Evolutionary conservation across 768 basidiomycete genomes (phyloP), one percentile per base, ranked within the genome.

Genomic region (Termitomyces titanicus): DNA sequence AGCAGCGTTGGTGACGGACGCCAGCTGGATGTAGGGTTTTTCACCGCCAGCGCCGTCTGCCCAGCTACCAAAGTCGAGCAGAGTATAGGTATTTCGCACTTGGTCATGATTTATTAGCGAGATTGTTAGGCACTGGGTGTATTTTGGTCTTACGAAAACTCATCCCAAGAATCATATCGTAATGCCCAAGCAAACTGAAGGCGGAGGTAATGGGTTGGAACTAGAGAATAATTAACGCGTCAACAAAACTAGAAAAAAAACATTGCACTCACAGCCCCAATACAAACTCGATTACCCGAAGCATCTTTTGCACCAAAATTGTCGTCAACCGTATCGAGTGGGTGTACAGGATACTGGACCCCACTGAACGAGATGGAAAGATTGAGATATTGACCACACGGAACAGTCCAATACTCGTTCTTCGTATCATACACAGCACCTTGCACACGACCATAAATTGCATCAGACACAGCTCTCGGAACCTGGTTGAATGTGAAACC

Each of bases 181-280:
- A 92, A 65, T 86, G 78, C 59, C 88, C 86, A 25, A 88, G 78
- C 39, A 89, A 59, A 72, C 86, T 85, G 71, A 91, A 89, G 5
- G 89, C 88, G 3, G 84, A 81, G 13, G 89, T 88, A 59, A 91
- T 88, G 2, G 89, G 90, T 76, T 92, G 90, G 77, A 89, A 92
- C 82, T 89, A 60, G 35, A 54, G 12, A 27, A 22, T n/a, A 68
- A 45, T 65, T 55, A 29, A 25, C 42, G 27, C 29, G 8, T 10
- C 18, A 0, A 17, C 44, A 56, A 29, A 22, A 31, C 38, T 3
- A 10, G 11, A 22, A 4, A 17, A 44, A 18, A 29, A 22, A 27
- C 24, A 43, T n/a, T 39, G 25, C 50, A 25, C 85, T 66, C 65
- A 89, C 87, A 48, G 86, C 74, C 15, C 89, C 89, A 53, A 85